Percentiles rank a stretch among this genome's conserved stretches.
phyloP scores from a whole-genome alignment of 139 green algal species.

The Tetraselmis striata region DNA sequence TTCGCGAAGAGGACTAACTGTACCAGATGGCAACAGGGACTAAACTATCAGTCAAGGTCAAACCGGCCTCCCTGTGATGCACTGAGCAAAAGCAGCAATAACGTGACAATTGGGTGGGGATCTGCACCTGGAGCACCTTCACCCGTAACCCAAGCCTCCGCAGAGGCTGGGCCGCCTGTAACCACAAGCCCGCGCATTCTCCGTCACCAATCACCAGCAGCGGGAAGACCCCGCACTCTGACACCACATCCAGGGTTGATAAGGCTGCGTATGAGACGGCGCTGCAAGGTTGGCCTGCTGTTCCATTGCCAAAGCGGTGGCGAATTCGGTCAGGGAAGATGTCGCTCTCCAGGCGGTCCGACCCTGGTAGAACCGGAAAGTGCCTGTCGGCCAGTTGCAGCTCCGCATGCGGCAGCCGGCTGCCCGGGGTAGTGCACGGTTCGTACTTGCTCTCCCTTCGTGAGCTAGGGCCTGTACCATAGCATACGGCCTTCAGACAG shows the following conservation, averaged over 20 bases:
- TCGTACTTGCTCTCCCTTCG: constrained; percentile 22
- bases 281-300: not conserved
- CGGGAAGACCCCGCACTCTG: not conserved
- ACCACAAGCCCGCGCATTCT: not conserved
- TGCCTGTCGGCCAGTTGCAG: constrained; percentile 13
- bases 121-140: not conserved
- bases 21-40: not conserved
- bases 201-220: constrained; percentile 8
- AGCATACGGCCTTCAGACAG: not conserved
- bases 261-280: not conserved
- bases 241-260: constrained; percentile 14
- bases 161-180: not conserved
- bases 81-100: no score
- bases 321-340: not conserved
- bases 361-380: not conserved
- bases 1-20: not conserved
- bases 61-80: no score
- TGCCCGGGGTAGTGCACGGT: constrained; percentile 40
- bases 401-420: constrained; percentile 56
- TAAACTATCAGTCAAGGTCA: not conserved
- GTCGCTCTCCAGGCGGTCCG: not conserved
- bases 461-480: not conserved
- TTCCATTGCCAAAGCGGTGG: not conserved
- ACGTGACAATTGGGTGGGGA: not conserved
- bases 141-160: not conserved